phyloP scores from a whole-genome alignment of 2,329 filamentous ascomycete species.

The Aspergillus fumigatiaffinis region DNA sequence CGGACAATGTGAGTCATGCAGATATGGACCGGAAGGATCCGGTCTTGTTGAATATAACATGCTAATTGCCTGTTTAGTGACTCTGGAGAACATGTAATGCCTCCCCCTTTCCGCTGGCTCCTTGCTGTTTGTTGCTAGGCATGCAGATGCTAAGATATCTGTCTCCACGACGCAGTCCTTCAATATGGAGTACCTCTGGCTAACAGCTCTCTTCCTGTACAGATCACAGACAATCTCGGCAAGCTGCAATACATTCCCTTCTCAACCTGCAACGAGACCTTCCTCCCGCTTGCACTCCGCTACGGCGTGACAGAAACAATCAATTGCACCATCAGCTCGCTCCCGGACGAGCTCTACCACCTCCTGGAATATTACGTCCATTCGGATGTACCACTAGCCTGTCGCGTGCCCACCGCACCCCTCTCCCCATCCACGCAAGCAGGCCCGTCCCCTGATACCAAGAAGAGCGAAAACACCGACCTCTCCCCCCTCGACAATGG shows the following conservation, averaged over 20 bases:
- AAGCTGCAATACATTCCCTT: slow-evolving; percentile 92
- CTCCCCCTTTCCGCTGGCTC: not conserved
- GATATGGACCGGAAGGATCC: not conserved
- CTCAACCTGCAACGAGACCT: slow-evolving; percentile 83
- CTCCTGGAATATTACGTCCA: slow-evolving; percentile 85
- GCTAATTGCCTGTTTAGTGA: slow-evolving; percentile 15
- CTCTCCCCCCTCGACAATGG: slow-evolving; percentile 21
- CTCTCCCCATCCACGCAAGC: slow-evolving; percentile 31
- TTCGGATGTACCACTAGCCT: slow-evolving; percentile 88
- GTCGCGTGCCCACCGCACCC: slow-evolving; percentile 80
- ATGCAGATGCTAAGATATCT: not conserved
- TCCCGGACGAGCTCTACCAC: slow-evolving; percentile 54
- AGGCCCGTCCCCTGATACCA: slow-evolving; percentile 22
- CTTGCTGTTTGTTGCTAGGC: not conserved
- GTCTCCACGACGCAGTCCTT: not conserved
- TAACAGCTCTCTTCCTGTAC: slow-evolving; percentile 1
- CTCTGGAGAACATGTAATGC: slow-evolving; percentile 29
- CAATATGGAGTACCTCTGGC: not conserved
- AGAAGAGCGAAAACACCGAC: slow-evolving; percentile 45
- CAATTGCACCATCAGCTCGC: slow-evolving; percentile 49
- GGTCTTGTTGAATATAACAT: not conserved
- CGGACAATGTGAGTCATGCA: slow-evolving; percentile 59
- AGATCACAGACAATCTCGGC: slow-evolving; percentile 71
- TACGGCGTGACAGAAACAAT: slow-evolving; percentile 71
- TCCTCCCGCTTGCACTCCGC: slow-evolving; percentile 72